Evolutionary conservation across 345 rosid genomes (phyloP).

Genomic region (Kernera saxatilis): DNA sequence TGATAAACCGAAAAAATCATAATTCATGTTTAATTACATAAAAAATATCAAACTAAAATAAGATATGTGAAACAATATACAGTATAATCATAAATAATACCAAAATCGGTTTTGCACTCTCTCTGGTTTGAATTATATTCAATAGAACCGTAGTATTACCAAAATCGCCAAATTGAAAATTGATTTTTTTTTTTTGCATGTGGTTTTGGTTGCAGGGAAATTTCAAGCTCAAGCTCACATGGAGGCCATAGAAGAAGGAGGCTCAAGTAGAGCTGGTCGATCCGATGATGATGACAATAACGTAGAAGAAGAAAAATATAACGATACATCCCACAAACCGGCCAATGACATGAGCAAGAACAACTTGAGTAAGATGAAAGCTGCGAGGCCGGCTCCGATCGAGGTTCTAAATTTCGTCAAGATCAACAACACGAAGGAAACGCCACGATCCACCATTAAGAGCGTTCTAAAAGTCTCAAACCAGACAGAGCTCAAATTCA

Average conservation of each 20-base stretch:
- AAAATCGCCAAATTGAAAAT: not conserved
- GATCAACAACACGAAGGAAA: slow-evolving; percentile 34
- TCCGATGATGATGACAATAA: slow-evolving; percentile 9
- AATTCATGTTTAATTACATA: no score
- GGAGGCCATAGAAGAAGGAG: slow-evolving; percentile 45
- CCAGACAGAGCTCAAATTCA: slow-evolving; percentile 40
- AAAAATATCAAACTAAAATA: no score
- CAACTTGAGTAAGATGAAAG: not conserved
- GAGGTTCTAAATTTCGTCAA: slow-evolving; percentile 38
- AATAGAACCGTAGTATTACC: no score
- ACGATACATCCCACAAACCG: not conserved
- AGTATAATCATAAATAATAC: no score
- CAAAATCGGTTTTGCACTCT: no score
- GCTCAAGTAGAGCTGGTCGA: slow-evolving; percentile 31
- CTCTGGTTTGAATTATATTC: not conserved
- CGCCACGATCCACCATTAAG: slow-evolving; percentile 48
- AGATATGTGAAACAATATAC: no score
- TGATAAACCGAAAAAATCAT: no score
- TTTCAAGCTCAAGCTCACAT: slow-evolving; percentile 11
- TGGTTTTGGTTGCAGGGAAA: slow-evolving; percentile 26
- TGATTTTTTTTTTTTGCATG: not conserved
- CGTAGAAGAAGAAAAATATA: not conserved
- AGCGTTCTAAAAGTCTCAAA: slow-evolving; percentile 29
- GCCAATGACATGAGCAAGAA: not conserved
- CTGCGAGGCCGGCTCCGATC: slow-evolving; percentile 30